Evolutionary conservation across 1,139 yeast species (phyloP).

Genomic region (Yamadazyma triangularis): DNA sequence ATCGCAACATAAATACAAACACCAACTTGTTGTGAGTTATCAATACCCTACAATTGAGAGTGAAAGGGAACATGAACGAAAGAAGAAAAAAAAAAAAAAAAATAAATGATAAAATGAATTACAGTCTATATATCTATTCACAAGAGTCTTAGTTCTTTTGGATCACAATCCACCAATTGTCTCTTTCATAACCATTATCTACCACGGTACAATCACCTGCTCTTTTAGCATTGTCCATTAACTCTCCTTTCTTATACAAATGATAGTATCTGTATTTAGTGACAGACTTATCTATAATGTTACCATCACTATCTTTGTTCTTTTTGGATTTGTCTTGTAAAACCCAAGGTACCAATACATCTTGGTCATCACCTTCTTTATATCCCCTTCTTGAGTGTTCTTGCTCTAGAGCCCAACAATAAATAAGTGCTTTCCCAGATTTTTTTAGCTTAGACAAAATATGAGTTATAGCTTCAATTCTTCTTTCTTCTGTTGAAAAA

Average conservation of each 20-base stretch:
- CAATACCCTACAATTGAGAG: too few relatives aligned
- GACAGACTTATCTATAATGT: slow-evolving; percentile 18
- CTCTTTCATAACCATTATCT: slow-evolving; percentile 81
- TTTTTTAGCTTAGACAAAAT: slow-evolving; percentile 54
- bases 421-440: slow-evolving; percentile 71
- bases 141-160: slow-evolving; percentile 16
- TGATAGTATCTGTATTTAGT: slow-evolving; percentile 87
- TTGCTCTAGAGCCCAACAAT: slow-evolving; percentile 97
- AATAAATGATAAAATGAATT: too few relatives aligned
- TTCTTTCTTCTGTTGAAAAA: slow-evolving; percentile 77
- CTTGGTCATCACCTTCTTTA: slow-evolving; percentile 87
- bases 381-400: slow-evolving; percentile 82
- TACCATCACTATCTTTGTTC: slow-evolving; percentile 19
- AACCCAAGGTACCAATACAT: slow-evolving; percentile 95
- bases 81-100: too few relatives aligned
- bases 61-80: too few relatives aligned
- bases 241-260: slow-evolving; percentile 76
- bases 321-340: slow-evolving; percentile 38
- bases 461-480: slow-evolving; percentile 68
- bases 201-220: slow-evolving; percentile 67
- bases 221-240: slow-evolving; percentile 57
- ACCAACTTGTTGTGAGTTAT: too few relatives aligned
- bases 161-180: slow-evolving; percentile 80
- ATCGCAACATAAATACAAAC: too few relatives aligned
- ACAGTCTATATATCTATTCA: too few relatives aligned